Base-by-base conservation (phyloP, 2,329 filamentous ascomycete genomes). In the Neofusicoccum cordaticola region DNA sequence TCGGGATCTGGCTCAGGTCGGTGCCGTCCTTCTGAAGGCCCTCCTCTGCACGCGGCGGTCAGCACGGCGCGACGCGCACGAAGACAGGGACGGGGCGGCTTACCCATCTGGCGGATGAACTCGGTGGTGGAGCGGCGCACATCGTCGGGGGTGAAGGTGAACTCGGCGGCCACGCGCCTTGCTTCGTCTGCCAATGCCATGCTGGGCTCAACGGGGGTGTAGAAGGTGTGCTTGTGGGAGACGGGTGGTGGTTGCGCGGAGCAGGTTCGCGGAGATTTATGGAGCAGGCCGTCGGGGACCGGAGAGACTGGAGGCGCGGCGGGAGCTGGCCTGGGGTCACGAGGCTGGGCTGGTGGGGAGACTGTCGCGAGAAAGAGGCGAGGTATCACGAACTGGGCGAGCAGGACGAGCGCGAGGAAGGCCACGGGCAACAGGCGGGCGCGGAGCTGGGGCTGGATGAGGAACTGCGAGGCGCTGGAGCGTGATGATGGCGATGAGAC, bases 1-100 rank as follows among this genome's bases (percentile, higher is more conserved):
- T 97, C 7, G 95, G 95, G 73, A 99, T 98, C 81, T 98, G 95
- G 80, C 91, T 94, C 82, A 99, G 80, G 70, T 90, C 93, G 37
- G 91, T 89, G 67, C 89, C 89, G 71, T 93, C 88, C 72, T 89
- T 88, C 66, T 86, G 81, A 69, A 98, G 81, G 34, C 95, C 95
- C 82, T 96, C 91, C 69, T 90, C 91, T 93, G 71, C 34, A 62
- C 8, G 31, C 45, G 66, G 39, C 5, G 41, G 52, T 69, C 48
- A 66, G 65, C 65, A 47, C 39, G 22, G 39, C 45, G 22, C 65
- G 45, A 48, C 45, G 17, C 56, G 2, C 22, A 41, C 48, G 51
- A 37, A 48, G 41, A 34, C 27, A 6, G 61, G 41, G 58, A 15
- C 12, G 64, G 39, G 35, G 78, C 84, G 39, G 53, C 82, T 67